These are phyloP conservation scores for Peniophora sp. DNA, from an alignment of 1,284 basidiomycete genomes.

Conservation along the genomic window DNA sequence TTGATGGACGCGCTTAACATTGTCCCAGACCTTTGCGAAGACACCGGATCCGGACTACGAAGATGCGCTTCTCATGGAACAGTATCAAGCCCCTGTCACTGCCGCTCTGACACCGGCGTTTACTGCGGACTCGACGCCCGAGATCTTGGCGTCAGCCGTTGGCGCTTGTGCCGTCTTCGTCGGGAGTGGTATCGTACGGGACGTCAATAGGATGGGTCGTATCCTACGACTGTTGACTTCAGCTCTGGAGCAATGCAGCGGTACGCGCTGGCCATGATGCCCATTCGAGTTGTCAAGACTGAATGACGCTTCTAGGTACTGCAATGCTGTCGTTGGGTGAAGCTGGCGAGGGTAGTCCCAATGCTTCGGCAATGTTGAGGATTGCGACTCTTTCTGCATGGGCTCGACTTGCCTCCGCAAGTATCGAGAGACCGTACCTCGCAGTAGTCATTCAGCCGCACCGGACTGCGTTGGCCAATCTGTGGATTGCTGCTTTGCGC, in stretches of 20 bases:
- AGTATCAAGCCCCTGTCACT: slow-evolving; percentile 97
- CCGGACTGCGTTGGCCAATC: slow-evolving; percentile 61
- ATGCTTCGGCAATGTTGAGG: slow-evolving; percentile 91
- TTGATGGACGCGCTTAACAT: slow-evolving; percentile 3
- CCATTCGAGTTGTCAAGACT: slow-evolving; percentile 4
- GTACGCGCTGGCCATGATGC: no score
- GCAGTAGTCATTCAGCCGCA: slow-evolving; percentile 81
- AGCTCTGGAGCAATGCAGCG: slow-evolving; percentile 87
- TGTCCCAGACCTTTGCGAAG: slow-evolving; percentile 66
- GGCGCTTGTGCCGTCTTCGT: slow-evolving; percentile 95
- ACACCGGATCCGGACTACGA: slow-evolving; percentile 92
- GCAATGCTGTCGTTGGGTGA: slow-evolving; percentile 85
- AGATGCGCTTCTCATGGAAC: slow-evolving; percentile 87
- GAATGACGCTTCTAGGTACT: slow-evolving; percentile 43
- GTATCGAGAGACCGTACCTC: slow-evolving; percentile 70
- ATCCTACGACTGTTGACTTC: slow-evolving; percentile 86
- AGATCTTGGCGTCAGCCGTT: slow-evolving; percentile 89
- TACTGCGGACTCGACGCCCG: slow-evolving; percentile 89
- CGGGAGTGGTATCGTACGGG: slow-evolving; percentile 91
- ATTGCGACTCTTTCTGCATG: slow-evolving; percentile 93
- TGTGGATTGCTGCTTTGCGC: slow-evolving; percentile 86
- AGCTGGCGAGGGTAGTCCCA: slow-evolving; percentile 81
- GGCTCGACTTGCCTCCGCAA: slow-evolving; percentile 88
- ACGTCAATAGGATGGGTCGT: slow-evolving; percentile 86
- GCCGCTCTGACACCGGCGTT: slow-evolving; percentile 98